Evolutionary conservation across 495 filamentous ascomycete genomes (phyloP), one percentile per base, ranked within the genome.

Genomic region (Trypethelium eluteriae): DNA sequence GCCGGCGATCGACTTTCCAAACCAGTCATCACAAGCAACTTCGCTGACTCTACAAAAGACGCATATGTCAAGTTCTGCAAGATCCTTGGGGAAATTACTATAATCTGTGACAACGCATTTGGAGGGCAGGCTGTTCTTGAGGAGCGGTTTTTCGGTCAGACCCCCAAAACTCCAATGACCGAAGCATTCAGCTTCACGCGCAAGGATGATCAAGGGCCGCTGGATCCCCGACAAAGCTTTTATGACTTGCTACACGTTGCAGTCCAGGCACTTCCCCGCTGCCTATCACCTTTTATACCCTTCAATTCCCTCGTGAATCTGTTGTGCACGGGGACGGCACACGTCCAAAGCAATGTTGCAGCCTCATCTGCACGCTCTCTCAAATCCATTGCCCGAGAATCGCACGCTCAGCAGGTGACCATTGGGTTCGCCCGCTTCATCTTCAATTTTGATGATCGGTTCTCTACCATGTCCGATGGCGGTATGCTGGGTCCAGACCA

Each of bases 361-460:
- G 84, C 83, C 35, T 97, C 94, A 2, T 98, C 94, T 2, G 88
- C 91, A 3, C 89, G 93, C 71, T 96, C 94, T 10, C 77, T 98
- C 3, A 97, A 96, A 76, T 91, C 93, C 1, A 98, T 98, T 72
- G 94, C 95, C 7, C 84, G 90, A 18, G 93, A 98, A 74, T 89
- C 87, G 7, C 90, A 96, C 77, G 93, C 94, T 1, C 93, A 98
- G 71, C 91, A 92, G 75, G 93, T 98, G 34, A 97, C 93, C 2
- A 95, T 96, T 73, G 92, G 95, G 3, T 98, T 98, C 78, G 89
- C 93, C 16, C 81, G 92, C 47, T 98, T 98, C 70, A 98, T 98
- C 39, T 97, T 99, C 79, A 95, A 91, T 64, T 98, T 97, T 73
- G 95, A 99, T 76, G 91, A 93, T 69, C 88, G 91, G 38, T 97